Conservation (phyloP, 352 stramenopile species). For the Phytophthora lateralis region DNA sequence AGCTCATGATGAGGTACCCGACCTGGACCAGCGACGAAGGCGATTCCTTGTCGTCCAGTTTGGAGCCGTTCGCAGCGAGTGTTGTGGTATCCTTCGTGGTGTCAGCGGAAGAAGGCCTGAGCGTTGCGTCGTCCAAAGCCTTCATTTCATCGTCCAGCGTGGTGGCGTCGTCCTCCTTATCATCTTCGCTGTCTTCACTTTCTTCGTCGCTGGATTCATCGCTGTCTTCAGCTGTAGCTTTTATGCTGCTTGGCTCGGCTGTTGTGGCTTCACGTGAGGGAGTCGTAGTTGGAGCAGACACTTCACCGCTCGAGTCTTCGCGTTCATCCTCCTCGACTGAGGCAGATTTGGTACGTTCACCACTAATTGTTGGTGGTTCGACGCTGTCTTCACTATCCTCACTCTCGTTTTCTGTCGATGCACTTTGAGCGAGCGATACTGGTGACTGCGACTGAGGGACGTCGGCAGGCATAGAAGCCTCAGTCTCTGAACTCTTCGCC, state of each 20-base stretch:
- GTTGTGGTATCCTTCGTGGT: slow-evolving; percentile 19
- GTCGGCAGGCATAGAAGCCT: neutral
- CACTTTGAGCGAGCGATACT: slow-evolving; percentile 6
- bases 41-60: slow-evolving; percentile 16
- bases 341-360: slow-evolving; percentile 6
- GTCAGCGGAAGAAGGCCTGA: slow-evolving; percentile 9
- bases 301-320: slow-evolving; percentile 24
- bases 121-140: slow-evolving; percentile 10
- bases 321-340: slow-evolving; percentile 20
- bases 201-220: slow-evolving; percentile 6
- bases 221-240: slow-evolving; percentile 12
- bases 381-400: slow-evolving; percentile 25
- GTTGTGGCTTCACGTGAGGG: slow-evolving; percentile 4
- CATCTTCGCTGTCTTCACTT: slow-evolving; percentile 25
- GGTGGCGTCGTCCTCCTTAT: slow-evolving; percentile 26
- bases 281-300: slow-evolving; percentile 1
- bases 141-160: slow-evolving; percentile 39
- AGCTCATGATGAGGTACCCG: slow-evolving; percentile 69
- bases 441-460: slow-evolving; percentile 11
- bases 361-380: slow-evolving; percentile 4
- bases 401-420: slow-evolving; percentile 15
- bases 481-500: slow-evolving; percentile 2
- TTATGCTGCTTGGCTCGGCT: slow-evolving; percentile 8
- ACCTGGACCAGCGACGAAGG: slow-evolving; percentile 55
- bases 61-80: slow-evolving; percentile 31